These are phyloP conservation scores for Ogataea hybrid DNA, from an alignment of 1,139 yeast genomes.

Conservation along the genomic window DNA sequence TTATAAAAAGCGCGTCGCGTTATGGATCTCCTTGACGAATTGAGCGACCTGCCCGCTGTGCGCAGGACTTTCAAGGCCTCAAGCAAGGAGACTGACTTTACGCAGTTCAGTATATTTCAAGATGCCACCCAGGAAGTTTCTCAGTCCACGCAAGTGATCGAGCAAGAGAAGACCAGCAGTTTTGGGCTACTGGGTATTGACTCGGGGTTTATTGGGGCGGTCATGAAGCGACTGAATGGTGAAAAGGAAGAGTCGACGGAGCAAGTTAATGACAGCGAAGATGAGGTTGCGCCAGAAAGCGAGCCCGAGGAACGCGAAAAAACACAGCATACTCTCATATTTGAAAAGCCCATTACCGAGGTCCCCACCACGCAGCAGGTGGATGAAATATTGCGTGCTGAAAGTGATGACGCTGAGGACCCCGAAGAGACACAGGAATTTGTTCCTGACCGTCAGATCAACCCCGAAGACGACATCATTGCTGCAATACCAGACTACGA, in stretches of 20 bases:
- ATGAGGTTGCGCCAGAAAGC: background rate
- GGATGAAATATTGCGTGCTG: background rate
- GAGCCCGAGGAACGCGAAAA: no score
- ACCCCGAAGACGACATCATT: background rate
- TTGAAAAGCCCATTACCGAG: background rate
- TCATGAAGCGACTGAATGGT: slow-evolving; percentile 17
- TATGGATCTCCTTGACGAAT: slow-evolving; percentile 13
- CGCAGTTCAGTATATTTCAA: slow-evolving; percentile 6
- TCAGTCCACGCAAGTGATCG: slow-evolving; percentile 2
- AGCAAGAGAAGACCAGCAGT: slow-evolving; percentile 2
- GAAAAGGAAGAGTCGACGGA: background rate
- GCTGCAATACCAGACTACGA: slow-evolving; percentile 21
- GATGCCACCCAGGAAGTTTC: background rate
- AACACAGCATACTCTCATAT: no score
- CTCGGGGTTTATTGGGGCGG: slow-evolving; percentile 13
- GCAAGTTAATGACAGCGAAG: background rate
- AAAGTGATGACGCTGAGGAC: background rate
- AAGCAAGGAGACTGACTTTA: slow-evolving; percentile 1
- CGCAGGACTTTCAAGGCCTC: slow-evolving; percentile 5
- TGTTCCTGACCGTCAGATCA: background rate
- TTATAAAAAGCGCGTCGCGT: slow-evolving; percentile 6
- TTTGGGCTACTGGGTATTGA: slow-evolving; percentile 14
- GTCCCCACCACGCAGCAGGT: background rate
- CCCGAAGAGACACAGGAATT: background rate
- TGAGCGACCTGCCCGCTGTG: slow-evolving; percentile 9